These are phyloP conservation scores for Nemania sp. DNA, from an alignment of 2,329 filamentous ascomycete genomes.

Conservation along the genomic window DNA sequence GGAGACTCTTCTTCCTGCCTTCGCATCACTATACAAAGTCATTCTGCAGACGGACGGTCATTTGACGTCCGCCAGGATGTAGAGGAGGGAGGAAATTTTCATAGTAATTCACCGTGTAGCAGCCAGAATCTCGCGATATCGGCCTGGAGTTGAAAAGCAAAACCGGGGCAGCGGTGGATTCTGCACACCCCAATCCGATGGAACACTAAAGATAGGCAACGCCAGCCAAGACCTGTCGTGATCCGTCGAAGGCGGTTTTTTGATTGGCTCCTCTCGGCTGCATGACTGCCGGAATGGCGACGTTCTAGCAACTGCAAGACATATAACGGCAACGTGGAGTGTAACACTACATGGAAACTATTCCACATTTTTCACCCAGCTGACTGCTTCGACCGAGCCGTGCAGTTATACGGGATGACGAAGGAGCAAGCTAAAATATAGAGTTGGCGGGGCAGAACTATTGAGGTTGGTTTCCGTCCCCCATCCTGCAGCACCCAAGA, in stretches of 20 bases:
- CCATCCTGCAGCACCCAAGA: background rate
- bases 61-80: background rate
- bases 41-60: background rate
- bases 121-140: constrained; percentile 19
- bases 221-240: constrained; percentile 22
- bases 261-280: constrained; percentile 18
- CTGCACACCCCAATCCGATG: constrained; percentile 13
- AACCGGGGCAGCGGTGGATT: constrained; percentile 21
- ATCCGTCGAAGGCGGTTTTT: background rate
- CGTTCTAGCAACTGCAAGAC: constrained; percentile 15
- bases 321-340: constrained; percentile 22
- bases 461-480: background rate
- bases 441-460: constrained; percentile 10
- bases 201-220: constrained; percentile 18
- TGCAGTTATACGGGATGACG: constrained; percentile 15
- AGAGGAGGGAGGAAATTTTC: background rate
- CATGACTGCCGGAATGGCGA: constrained; percentile 23
- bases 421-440: constrained; percentile 14
- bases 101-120: background rate
- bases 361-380: background rate
- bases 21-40: background rate
- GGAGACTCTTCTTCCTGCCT: too few relatives aligned
- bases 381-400: constrained; percentile 12
- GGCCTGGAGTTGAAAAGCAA: constrained; percentile 25
- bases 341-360: constrained; percentile 20